Conservation (phyloP, 352 stramenopile species). For the Elongisporangium senticosum region DNA sequence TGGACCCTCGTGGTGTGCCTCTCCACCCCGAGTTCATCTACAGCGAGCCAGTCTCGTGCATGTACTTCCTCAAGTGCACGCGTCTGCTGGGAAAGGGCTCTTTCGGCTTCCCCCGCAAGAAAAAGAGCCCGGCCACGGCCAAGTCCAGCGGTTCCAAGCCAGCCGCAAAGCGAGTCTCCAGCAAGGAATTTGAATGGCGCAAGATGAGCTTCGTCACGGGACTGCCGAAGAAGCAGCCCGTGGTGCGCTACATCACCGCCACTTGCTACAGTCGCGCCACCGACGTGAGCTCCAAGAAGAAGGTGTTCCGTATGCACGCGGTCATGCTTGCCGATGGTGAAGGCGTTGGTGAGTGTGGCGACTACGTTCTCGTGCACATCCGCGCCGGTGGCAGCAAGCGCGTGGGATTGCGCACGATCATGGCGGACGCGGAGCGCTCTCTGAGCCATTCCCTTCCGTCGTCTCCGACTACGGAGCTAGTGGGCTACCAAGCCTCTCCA, state of each 20-base stretch:
- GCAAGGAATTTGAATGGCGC: slow-evolving; percentile 76
- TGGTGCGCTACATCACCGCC: slow-evolving; percentile 73
- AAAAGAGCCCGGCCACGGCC: slow-evolving; percentile 22
- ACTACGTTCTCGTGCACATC: slow-evolving; percentile 74
- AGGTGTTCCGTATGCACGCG: slow-evolving; percentile 76
- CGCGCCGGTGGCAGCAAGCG: slow-evolving; percentile 63
- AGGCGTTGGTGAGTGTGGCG: slow-evolving; percentile 36
- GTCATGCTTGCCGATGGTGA: slow-evolving; percentile 60
- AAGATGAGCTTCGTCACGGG: slow-evolving; percentile 84
- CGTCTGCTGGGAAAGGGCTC: slow-evolving; percentile 58
- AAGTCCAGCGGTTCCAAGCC: slow-evolving; percentile 21
- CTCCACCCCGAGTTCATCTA: slow-evolving; percentile 77
- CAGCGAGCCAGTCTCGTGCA: slow-evolving; percentile 61
- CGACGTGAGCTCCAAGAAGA: slow-evolving; percentile 52
- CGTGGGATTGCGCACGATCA: slow-evolving; percentile 44
- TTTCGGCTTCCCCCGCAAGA: slow-evolving; percentile 67
- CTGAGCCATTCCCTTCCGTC: slow-evolving; percentile 8
- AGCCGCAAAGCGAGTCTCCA: slow-evolving; percentile 16
- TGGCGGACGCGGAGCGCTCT: slow-evolving; percentile 14
- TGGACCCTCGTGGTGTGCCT: slow-evolving; percentile 65
- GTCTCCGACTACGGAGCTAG: slow-evolving; percentile 5
- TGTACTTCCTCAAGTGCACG: slow-evolving; percentile 71
- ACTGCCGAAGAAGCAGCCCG: slow-evolving; percentile 61
- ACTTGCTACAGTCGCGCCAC: slow-evolving; percentile 68
- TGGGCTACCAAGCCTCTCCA: neutral